Evolutionary conservation across 768 basidiomycete species (phyloP).

Genomic region (Boletus vermiculosoides): DNA sequence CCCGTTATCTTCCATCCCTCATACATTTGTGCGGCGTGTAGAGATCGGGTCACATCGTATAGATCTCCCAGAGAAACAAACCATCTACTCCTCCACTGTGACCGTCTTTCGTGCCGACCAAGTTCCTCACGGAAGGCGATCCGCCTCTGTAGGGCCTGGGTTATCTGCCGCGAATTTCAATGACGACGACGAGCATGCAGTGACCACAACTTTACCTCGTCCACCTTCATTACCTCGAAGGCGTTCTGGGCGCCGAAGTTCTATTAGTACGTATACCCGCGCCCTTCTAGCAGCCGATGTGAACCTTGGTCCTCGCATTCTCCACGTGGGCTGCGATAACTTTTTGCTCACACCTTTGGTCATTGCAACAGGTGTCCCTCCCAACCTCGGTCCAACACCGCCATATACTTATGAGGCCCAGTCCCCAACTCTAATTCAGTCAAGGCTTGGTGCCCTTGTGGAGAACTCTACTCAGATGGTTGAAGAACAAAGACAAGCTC

Average conservation of each 20-base stretch:
- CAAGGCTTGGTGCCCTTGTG: not conserved
- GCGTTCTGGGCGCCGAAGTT: conserved; percentile 1
- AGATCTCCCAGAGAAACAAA: conserved; percentile 74
- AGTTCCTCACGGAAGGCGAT: conserved; percentile 28
- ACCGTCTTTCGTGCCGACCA: conserved; percentile 72
- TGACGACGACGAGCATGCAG: conserved; percentile 1
- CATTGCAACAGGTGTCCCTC: not conserved
- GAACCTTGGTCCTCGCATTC: not conserved
- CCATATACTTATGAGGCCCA: conserved; percentile 18
- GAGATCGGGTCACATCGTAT: conserved; percentile 68
- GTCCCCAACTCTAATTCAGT: not conserved
- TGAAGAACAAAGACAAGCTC: conserved; percentile 23
- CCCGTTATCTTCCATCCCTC: not conserved
- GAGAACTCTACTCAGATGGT: conserved; percentile 16
- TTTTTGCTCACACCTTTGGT: not conserved
- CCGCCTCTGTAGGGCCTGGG: conserved; percentile 26
- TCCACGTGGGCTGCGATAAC: not conserved
- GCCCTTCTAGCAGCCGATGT: not conserved
- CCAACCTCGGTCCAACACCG: conserved; percentile 25
- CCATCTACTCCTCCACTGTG: conserved; percentile 66
- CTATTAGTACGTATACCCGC: not conserved
- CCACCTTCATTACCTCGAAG: conserved; percentile 3
- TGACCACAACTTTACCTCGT: not conserved
- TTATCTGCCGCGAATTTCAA: not conserved
- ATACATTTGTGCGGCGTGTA: conserved; percentile 1